Evolutionary conservation across 257 asterid genomes (phyloP), one percentile per base, ranked within the genome.

Genomic region (Solanum stenotomum): DNA sequence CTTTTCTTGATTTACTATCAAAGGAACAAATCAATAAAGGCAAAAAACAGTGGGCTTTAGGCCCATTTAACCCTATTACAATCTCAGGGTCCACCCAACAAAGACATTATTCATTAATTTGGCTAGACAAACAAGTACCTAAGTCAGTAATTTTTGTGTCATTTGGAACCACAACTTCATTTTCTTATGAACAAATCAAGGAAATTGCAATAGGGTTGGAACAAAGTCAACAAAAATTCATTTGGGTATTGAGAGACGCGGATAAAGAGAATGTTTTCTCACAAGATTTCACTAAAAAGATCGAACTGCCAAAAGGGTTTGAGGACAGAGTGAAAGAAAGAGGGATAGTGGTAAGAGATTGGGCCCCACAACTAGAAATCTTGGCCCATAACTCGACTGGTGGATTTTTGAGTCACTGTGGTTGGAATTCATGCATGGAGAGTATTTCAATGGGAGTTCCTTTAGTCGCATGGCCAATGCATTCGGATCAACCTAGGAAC

Each of bases 391-490:
- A 44, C 1, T 87, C 93, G 1, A 90, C 91, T 0, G 97, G 95
- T 0, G 97, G 95, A 11, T 94, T 94, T 68, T 63, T 94, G 90
- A 92, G 95, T 59, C 96, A 94, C n/a, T 94, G 96, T 8, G 97
- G 96, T 1, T 94, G 96, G 96, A 94, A 94, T 71, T 94, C 96
- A 1, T 94, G 95, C 92, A 88, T 94, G 87, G 96, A 93, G 90
- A 94, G 96, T 23, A 91, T 94, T 3, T 92, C 95, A 0, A 91
- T 91, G 95, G 95, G 96, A 8, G 94, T 92, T 8, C 93, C 96
- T 1, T 90, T 94, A 46, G 93, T 88, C 31, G 93, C 95, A 6
- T 94, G 96, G 96, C 96, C 96, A 18, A 92, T 94, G 94, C 96
- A 93, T 44, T 94, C 95, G 12, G 95, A 94, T 56, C 96, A 94